These are phyloP conservation scores for Phytophthora capsici DNA, from an alignment of 352 stramenopile genomes.

Conservation along the genomic window DNA sequence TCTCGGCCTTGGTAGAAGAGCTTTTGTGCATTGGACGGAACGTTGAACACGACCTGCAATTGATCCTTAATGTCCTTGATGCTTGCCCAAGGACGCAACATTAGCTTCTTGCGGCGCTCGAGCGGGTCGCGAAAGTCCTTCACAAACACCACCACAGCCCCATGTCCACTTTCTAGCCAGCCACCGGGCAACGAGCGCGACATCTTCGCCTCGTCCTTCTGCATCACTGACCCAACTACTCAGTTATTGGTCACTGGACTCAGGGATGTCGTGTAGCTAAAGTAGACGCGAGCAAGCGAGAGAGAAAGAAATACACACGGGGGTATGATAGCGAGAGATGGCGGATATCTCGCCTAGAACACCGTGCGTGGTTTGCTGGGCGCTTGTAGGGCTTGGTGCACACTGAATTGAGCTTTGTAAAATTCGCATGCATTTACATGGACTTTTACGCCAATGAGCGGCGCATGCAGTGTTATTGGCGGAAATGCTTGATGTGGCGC, in stretches of 20 bases:
- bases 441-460: too few species aligned
- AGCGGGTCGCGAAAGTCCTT: slow-evolving; percentile 86
- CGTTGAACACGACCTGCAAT: slow-evolving; percentile 84
- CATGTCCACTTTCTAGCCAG: slow-evolving; percentile 81
- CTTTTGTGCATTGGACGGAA: slow-evolving; percentile 80
- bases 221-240: slow-evolving; percentile 30
- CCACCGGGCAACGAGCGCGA: slow-evolving; percentile 75
- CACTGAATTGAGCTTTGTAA: too few species aligned
- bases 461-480: too few species aligned
- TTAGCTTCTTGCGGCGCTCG: slow-evolving; percentile 84
- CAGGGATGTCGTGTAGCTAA: neutral
- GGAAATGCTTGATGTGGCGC: too few species aligned
- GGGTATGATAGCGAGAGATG: too few species aligned
- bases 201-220: slow-evolving; percentile 57
- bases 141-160: slow-evolving; percentile 70
- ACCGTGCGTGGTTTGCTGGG: too few species aligned
- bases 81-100: slow-evolving; percentile 76
- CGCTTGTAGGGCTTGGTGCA: too few species aligned
- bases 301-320: too few species aligned
- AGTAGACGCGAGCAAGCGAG: too few species aligned
- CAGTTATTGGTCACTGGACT: neutral
- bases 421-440: too few species aligned
- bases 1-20: slow-evolving; percentile 84
- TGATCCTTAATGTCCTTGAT: slow-evolving; percentile 90
- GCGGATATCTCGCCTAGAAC: too few species aligned